Conservation (phyloP, 2,329 filamentous ascomycete genomes). For the Paramyrothecium sp. region DNA sequence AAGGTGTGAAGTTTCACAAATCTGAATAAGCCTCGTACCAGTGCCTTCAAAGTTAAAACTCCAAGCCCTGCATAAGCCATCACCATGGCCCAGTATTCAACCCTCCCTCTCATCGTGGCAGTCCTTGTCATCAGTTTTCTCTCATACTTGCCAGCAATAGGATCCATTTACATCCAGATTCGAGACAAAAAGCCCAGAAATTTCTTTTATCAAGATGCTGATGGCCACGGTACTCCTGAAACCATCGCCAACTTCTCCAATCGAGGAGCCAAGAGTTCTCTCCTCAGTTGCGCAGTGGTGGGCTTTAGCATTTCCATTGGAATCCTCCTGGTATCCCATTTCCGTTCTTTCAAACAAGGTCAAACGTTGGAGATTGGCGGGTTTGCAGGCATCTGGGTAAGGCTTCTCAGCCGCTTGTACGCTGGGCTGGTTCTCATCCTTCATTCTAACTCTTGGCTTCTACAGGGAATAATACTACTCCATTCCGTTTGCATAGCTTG, state of each 20-base stretch:
- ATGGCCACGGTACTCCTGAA: conserved; percentile 1
- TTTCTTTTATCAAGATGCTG: conserved; percentile 5
- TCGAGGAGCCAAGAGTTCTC: neutral
- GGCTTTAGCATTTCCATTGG: neutral
- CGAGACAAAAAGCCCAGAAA: neutral
- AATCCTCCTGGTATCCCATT: neutral
- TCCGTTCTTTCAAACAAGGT: neutral
- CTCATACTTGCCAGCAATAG: neutral
- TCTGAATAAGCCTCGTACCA: too few relatives aligned
- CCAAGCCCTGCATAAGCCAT: too few relatives aligned
- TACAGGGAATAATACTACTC: neutral
- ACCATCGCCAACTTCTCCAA: conserved; percentile 3
- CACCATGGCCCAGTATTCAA: neutral
- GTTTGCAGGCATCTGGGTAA: neutral
- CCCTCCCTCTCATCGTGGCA: neutral
- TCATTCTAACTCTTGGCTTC: neutral
- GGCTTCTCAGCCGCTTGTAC: too few relatives aligned
- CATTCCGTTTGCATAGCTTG: neutral
- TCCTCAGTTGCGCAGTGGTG: neutral
- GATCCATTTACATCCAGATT: neutral
- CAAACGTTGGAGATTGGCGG: neutral
- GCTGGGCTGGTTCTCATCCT: too few relatives aligned
- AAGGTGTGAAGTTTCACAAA: too few relatives aligned
- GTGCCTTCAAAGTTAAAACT: too few relatives aligned
- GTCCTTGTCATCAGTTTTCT: neutral